Evolutionary conservation across 805 yeast species (phyloP), one percentile per base, ranked within the genome.

Genomic region (Yamadazyma nakazawae): DNA sequence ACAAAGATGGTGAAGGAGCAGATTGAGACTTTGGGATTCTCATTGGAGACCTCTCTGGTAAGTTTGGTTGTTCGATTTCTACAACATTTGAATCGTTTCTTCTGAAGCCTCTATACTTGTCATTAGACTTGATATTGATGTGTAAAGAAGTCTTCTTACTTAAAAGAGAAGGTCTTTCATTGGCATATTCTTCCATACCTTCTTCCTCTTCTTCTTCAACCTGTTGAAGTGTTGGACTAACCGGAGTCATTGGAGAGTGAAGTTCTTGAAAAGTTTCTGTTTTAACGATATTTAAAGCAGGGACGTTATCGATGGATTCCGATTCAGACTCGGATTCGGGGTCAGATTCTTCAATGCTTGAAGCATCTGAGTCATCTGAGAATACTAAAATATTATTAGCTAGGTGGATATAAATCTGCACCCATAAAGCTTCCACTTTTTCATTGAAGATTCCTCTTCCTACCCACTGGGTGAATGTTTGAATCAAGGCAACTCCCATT

Each of bases 61-160:
- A 51, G 26, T 56, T 37, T 11, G 48, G 47, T 11, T 63, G 60
- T 45, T 61, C 65, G 18, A 45, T 54, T 24, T 42, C 53, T 32
- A 49, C 52, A 18, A 53, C 49, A 45, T 41, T 41, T 14, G 52
- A 54, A 37, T 49, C 58, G 49, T 63, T 65, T 59, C 75, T 62
- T 62, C 76, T 69, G 56, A 72, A 72, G 1, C 76, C 76, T 48
- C 54, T 64, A 55, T 72, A 72, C 47, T 67, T 70, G n/a, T 50
- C 48, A 35, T 52, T 52, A 12, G 53, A 47, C 32, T 42, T 47
- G 18, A 52, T 43, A 37, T 52, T 43, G 21, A 52, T 26, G 48
- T 52, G 50, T 8, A 52, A 40, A 12, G 54, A 48, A 14, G 48
- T 48, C 17, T 45, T 42, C 46, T 38, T 52, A n/a, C 45, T 42